Evolutionary conservation across 2,329 filamentous ascomycete species (phyloP).

Genomic region (Colletotrichum phormii): DNA sequence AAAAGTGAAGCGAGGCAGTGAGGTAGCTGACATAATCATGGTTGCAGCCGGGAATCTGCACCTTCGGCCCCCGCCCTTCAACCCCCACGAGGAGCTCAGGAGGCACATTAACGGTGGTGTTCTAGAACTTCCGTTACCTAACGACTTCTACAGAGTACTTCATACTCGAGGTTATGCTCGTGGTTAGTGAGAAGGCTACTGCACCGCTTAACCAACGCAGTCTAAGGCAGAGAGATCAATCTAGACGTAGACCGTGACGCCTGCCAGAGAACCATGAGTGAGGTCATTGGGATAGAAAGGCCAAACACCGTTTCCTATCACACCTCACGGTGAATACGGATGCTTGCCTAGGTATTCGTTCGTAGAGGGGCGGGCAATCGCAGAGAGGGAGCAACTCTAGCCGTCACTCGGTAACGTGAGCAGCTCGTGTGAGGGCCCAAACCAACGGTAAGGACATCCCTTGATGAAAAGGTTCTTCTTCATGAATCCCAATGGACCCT

Average conservation of each 20-base stretch:
- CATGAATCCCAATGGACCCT: background rate
- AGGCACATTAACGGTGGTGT: background rate
- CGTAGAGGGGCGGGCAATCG: background rate
- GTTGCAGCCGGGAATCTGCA: background rate
- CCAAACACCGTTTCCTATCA: too few relatives aligned
- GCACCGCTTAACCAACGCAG: background rate
- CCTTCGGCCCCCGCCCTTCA: background rate
- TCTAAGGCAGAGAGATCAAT: background rate
- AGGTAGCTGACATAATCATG: background rate
- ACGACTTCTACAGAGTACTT: background rate
- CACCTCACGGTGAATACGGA: too few relatives aligned
- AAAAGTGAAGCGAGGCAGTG: rapidly evolving
- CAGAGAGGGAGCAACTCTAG: background rate
- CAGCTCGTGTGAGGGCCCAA: background rate
- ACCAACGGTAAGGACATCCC: background rate
- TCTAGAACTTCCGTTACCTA: background rate
- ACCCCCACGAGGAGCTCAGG: background rate
- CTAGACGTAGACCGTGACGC: background rate
- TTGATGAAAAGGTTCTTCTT: background rate
- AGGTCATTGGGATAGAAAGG: background rate
- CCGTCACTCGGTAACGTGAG: background rate
- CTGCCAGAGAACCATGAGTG: background rate
- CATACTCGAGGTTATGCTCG: background rate
- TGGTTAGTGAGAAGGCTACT: too few relatives aligned
- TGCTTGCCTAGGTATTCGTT: background rate